Percentiles rank a stretch among this genome's conserved stretches.
Evolutionary conservation across 176 grass and related monocot genomes (phyloP).

Genomic region (Aegilops longissima): DNA sequence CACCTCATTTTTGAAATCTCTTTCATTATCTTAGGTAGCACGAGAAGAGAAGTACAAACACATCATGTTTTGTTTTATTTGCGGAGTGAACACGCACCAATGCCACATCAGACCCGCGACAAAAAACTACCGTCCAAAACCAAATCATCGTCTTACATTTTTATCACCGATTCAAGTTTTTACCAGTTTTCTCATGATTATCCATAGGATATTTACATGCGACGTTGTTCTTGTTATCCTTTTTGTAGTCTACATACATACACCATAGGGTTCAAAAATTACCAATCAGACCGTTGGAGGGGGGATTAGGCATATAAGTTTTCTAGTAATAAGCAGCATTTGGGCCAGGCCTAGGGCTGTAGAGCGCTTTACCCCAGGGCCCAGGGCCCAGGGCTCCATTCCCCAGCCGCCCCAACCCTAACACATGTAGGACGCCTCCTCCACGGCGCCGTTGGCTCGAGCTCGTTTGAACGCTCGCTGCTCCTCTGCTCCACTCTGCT

Average conservation of each 20-base stretch:
- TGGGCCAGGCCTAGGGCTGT: background rate
- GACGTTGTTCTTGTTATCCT: too few relatives aligned
- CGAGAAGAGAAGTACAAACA: background rate
- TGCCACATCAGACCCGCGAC: too few relatives aligned
- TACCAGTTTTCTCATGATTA: too few relatives aligned
- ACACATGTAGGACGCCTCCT: slow-evolving; percentile 16
- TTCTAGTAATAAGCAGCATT: background rate
- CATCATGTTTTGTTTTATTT: background rate
- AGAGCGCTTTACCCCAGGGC: background rate
- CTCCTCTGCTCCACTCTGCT: slow-evolving; percentile 12
- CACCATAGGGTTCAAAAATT: too few relatives aligned
- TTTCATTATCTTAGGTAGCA: too few relatives aligned
- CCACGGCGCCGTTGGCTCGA: background rate
- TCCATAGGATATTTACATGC: too few relatives aligned
- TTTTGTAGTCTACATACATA: too few relatives aligned
- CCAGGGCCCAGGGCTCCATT: slow-evolving; percentile 3
- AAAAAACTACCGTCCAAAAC: background rate
- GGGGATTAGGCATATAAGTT: background rate
- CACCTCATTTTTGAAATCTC: too few relatives aligned
- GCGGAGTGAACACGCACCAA: background rate
- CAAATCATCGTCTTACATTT: background rate
- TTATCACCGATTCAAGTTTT: too few relatives aligned
- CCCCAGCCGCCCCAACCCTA: background rate
- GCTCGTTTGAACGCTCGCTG: slow-evolving; percentile 9
- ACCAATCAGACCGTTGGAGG: background rate